Conservation (phyloP, 495 filamentous ascomycete species). For the Penicillium argentinense region DNA sequence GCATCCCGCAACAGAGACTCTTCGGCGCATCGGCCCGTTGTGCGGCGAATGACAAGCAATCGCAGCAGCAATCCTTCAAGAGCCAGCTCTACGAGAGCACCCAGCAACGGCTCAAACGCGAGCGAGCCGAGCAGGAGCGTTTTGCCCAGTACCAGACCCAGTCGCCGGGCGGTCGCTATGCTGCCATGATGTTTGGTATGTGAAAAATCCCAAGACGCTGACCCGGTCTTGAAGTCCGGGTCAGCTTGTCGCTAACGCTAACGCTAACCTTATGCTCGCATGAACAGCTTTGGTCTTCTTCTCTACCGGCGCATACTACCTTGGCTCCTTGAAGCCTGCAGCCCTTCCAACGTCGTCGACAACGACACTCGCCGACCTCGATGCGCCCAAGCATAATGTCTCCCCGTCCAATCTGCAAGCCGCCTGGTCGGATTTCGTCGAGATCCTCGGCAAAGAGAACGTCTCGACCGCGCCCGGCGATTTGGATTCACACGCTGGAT, state of each 20-base stretch:
- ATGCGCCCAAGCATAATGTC: constrained; percentile 66
- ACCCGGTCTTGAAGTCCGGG: too few species aligned
- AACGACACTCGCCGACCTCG: constrained; percentile 59
- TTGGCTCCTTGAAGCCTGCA: constrained; percentile 62
- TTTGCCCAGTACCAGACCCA: constrained; percentile 58
- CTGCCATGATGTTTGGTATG: constrained; percentile 67
- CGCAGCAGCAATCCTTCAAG: constrained; percentile 60
- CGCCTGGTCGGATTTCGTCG: constrained; percentile 88
- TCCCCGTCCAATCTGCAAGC: constrained; percentile 79
- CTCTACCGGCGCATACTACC: constrained; percentile 64
- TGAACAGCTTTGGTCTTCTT: constrained; percentile 56
- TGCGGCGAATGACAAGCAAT: constrained; percentile 25
- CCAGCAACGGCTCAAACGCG: constrained; percentile 67
- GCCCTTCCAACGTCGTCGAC: constrained; percentile 69
- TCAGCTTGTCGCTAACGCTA: neutral
- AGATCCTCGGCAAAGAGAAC: constrained; percentile 80
- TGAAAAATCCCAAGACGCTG: too few species aligned
- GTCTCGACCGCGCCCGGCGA: constrained; percentile 74
- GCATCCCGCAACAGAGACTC: constrained; percentile 17
- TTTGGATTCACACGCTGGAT: constrained; percentile 70
- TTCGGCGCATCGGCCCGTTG: constrained; percentile 23
- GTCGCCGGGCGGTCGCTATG: constrained; percentile 54
- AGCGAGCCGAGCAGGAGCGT: constrained; percentile 67
- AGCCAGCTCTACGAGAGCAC: constrained; percentile 89
- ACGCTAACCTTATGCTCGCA: constrained; percentile 1